Conservation (phyloP, 1,284 basidiomycete species). For the Apiotrichum akiyoshidainum region DNA sequence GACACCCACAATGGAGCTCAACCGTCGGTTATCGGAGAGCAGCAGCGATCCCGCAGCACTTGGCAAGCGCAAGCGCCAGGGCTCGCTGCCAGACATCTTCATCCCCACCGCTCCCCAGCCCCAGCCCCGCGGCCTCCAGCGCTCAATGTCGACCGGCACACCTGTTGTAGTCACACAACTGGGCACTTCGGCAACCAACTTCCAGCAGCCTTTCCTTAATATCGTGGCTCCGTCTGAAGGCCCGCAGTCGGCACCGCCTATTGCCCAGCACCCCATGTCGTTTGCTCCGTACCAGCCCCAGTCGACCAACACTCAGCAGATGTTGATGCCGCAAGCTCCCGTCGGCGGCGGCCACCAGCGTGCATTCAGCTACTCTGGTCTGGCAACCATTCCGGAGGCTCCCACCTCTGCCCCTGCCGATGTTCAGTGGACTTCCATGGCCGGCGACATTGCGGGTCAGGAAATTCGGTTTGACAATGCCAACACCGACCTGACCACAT, state of each 20-base stretch:
- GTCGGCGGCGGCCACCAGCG: slow-evolving; percentile 2
- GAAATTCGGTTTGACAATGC: neutral
- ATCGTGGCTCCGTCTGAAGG: neutral
- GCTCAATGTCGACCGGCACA: slow-evolving; percentile 17
- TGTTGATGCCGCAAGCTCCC: neutral
- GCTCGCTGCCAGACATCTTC: slow-evolving; percentile 18
- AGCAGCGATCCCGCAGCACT: neutral
- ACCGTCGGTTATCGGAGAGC: neutral
- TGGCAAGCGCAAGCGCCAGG: slow-evolving; percentile 19
- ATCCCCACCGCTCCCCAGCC: slow-evolving; percentile 9
- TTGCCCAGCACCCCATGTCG: slow-evolving; percentile 15
- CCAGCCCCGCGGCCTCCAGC: slow-evolving; percentile 13
- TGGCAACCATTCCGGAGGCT: slow-evolving; percentile 23
- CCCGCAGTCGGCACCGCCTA: slow-evolving; percentile 13
- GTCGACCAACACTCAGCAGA: neutral
- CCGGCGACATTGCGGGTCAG: neutral
- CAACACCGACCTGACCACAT: slow-evolving; percentile 6
- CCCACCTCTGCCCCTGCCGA: slow-evolving; percentile 15
- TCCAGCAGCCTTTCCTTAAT: neutral
- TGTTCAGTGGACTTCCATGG: slow-evolving; percentile 8
- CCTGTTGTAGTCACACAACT: neutral
- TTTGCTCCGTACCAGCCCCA: slow-evolving; percentile 3
- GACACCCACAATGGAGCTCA: neutral
- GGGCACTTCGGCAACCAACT: neutral
- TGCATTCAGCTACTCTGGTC: slow-evolving; percentile 14